Conservation (phyloP, 495 filamentous ascomycete genomes). For the Neurospora discreta region DNA sequence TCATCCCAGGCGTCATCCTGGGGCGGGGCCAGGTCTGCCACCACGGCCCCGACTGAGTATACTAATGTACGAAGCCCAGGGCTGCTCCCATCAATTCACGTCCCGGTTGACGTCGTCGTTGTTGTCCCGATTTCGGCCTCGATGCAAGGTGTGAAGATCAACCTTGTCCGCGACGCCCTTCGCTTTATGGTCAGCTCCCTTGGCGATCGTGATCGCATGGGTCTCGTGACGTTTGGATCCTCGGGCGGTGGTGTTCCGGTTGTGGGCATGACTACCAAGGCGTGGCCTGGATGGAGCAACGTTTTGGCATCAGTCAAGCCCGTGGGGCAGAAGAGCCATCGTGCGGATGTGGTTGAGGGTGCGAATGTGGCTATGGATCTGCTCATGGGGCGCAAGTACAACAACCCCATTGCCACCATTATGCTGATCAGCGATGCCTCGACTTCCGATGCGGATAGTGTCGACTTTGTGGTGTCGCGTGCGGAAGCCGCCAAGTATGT, state of each 20-base stretch:
- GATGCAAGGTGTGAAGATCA: conserved; percentile 98
- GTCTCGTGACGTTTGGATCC: conserved; percentile 93
- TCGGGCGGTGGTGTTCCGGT: conserved; percentile 87
- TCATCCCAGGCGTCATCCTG: conserved; percentile 82
- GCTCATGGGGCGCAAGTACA: conserved; percentile 93
- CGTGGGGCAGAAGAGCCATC: conserved; percentile 90
- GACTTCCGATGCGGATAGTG: conserved; percentile 90
- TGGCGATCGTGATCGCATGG: conserved; percentile 94
- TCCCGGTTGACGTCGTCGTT: conserved; percentile 90
- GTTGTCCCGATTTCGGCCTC: conserved; percentile 97
- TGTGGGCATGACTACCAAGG: conserved; percentile 95
- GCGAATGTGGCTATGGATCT: conserved; percentile 99
- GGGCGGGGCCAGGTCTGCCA: conserved; percentile 68
- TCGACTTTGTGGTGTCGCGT: conserved; percentile 96
- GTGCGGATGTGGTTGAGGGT: conserved; percentile 94
- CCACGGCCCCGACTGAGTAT: conserved; percentile 73
- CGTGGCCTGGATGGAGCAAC: conserved; percentile 84
- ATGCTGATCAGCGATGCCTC: conserved; percentile 97
- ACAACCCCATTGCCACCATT: conserved; percentile 93
- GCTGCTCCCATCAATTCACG: conserved; percentile 58
- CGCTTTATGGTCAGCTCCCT: conserved; percentile 87
- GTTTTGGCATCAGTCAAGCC: conserved; percentile 82
- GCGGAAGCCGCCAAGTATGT: conserved; percentile 94
- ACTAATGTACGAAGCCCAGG: conserved; percentile 45
- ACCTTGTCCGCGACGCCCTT: conserved; percentile 82